A percentile compares a stretch with the other conserved stretches of the same genome.
These are phyloP conservation scores for Pleurotus salmoneostramineus DNA, from an alignment of 768 basidiomycete species.

Conservation along the genomic window DNA sequence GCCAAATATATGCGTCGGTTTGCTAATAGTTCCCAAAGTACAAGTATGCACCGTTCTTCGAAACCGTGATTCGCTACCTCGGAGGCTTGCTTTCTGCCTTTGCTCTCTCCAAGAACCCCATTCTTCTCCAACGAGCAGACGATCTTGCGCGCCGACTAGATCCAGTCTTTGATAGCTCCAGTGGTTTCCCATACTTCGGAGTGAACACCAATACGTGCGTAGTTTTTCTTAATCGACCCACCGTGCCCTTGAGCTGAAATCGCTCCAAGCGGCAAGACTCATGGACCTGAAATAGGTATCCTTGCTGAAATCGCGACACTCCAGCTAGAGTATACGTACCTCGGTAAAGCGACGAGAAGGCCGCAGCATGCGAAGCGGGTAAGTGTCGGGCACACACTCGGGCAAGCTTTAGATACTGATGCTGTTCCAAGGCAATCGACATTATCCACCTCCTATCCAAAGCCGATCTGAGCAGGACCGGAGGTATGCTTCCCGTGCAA, in stretches of 20 bases:
- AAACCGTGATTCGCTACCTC: constrained; percentile 87
- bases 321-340: constrained; percentile 83
- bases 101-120: constrained; percentile 60
- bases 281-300: constrained; percentile 32
- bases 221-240: not conserved
- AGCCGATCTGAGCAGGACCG: constrained; percentile 39
- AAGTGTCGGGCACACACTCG: constrained; percentile 13
- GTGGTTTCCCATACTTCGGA: constrained; percentile 67
- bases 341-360: constrained; percentile 75
- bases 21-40: constrained; percentile 13
- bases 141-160: constrained; percentile 74
- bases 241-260: not conserved
- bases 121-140: constrained; percentile 68
- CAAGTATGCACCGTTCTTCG: constrained; percentile 58
- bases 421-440: constrained; percentile 38
- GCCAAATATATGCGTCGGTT: not conserved
- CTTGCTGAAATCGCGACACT: constrained; percentile 82
- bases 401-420: too few species aligned
- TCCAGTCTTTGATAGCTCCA: constrained; percentile 65
- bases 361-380: constrained; percentile 57
- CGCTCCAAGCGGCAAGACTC: not conserved
- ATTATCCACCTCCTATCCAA: constrained; percentile 45
- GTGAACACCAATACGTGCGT: constrained; percentile 64
- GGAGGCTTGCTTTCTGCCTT: constrained; percentile 86
- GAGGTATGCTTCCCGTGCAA: constrained; percentile 60